A percentile compares a stretch with the other conserved stretches of the same genome.
Conservation (phyloP, 306 rosid genomes). For the Lathyrus tuberosus region DNA sequence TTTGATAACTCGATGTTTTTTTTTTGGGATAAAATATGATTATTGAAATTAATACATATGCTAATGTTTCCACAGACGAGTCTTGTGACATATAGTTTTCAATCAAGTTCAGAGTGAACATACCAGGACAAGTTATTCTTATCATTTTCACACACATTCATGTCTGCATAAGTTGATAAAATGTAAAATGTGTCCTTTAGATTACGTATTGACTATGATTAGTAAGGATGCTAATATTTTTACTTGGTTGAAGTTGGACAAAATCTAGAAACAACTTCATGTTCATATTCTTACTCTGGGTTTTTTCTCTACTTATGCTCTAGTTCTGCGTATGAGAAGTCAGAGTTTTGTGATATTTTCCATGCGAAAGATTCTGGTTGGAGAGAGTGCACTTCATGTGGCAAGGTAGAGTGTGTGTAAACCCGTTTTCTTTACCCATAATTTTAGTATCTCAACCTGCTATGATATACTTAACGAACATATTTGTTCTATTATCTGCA, state of each 20-base stretch:
- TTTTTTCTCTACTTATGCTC: constrained; percentile 10
- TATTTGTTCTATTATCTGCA: constrained; percentile 44
- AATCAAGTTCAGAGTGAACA: not conserved
- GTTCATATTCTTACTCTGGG: constrained; percentile 31
- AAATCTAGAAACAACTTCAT: constrained; percentile 7
- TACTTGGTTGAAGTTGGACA: constrained; percentile 23
- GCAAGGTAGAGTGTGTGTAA: constrained; percentile 62
- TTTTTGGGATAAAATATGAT: not conserved
- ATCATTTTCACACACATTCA: not conserved
- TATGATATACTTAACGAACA: constrained; percentile 12
- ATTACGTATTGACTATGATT: constrained; percentile 16
- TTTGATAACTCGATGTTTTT: not conserved
- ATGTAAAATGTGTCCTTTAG: not conserved
- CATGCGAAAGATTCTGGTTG: constrained; percentile 90
- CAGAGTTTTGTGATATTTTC: constrained; percentile 70
- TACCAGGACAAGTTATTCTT: constrained; percentile 4
- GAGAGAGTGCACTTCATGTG: constrained; percentile 83
- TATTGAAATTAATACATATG: constrained; percentile 23
- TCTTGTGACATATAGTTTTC: not conserved
- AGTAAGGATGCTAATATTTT: constrained; percentile 9
- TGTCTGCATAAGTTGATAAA: not conserved
- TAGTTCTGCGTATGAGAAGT: constrained; percentile 90
- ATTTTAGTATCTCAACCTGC: constrained; percentile 2
- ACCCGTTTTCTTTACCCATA: not conserved
- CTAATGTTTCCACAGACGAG: constrained; percentile 27